Conservation (phyloP, 2,329 filamentous ascomycete genomes). For the Lojkania enalia region DNA sequence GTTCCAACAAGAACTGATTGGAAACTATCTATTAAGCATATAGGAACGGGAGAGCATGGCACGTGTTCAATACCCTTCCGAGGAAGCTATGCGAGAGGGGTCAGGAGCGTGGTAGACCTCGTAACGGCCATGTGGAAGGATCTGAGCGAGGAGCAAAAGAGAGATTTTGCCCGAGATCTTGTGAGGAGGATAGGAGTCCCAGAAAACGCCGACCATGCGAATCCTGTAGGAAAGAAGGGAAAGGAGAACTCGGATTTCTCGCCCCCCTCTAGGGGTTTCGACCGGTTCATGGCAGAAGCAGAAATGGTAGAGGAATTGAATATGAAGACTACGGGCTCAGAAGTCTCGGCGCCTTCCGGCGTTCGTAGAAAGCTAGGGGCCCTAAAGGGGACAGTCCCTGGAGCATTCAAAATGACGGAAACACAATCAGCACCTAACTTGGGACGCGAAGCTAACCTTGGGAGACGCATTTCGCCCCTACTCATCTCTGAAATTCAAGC, state of each 20-base stretch:
- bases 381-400: too few species aligned
- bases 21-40: constrained; percentile 28
- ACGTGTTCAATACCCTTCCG: constrained; percentile 16
- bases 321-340: too few species aligned
- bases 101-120: constrained; percentile 28
- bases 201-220: constrained; percentile 6
- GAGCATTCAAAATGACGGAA: neutral
- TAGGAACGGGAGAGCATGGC: constrained; percentile 25
- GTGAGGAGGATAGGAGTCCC: constrained; percentile 9
- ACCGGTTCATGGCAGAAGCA: too few species aligned
- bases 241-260: too few species aligned
- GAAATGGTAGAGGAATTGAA: too few species aligned
- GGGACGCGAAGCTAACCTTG: too few species aligned
- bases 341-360: too few species aligned
- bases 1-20: constrained; percentile 19
- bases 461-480: constrained; percentile 27
- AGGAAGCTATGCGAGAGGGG: constrained; percentile 16
- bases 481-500: constrained; percentile 52
- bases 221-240: constrained; percentile 6
- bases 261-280: too few species aligned
- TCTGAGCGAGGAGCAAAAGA: constrained; percentile 11
- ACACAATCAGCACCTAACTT: too few species aligned
- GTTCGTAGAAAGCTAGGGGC: too few species aligned
- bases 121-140: constrained; percentile 15
- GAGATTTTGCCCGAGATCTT: constrained; percentile 14